Evolutionary conservation across 345 rosid species (phyloP).

Genomic region (Geranium brycei): DNA sequence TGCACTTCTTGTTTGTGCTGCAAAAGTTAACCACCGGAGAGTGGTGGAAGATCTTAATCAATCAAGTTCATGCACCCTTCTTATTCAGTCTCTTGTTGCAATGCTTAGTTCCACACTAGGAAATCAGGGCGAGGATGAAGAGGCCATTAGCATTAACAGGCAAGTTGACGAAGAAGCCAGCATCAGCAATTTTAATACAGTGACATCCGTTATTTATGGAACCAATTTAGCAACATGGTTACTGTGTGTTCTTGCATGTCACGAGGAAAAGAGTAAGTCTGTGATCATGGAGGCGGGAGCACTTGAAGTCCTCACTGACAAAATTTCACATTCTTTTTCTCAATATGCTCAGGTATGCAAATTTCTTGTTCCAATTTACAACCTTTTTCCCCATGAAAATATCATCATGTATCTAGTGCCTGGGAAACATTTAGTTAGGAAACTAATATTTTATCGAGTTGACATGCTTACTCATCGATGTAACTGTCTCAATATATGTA

Average conservation of each 20-base stretch:
- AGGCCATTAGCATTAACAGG: constrained; percentile 51
- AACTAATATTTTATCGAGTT: background rate
- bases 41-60: constrained; percentile 78
- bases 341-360: constrained; percentile 51
- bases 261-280: constrained; percentile 61
- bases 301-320: constrained; percentile 71
- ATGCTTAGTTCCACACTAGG: constrained; percentile 46
- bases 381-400: background rate
- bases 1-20: constrained; percentile 87
- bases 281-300: constrained; percentile 90
- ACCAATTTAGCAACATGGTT: constrained; percentile 76
- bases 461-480: background rate
- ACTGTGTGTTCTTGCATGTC: constrained; percentile 86
- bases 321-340: constrained; percentile 46
- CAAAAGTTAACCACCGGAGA: constrained; percentile 71
- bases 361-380: constrained; percentile 3
- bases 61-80: constrained; percentile 43
- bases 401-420: background rate
- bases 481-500: background rate
- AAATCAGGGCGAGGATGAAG: constrained; percentile 35
- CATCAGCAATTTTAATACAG: constrained; percentile 30
- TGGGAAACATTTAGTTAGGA: background rate
- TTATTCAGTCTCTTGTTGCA: constrained; percentile 68
- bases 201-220: constrained; percentile 52
- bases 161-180: constrained; percentile 40